Percentiles rank a stretch among this genome's conserved stretches.
Conservation (phyloP, 352 stramenopile species). For the Phytophthora europaea region DNA sequence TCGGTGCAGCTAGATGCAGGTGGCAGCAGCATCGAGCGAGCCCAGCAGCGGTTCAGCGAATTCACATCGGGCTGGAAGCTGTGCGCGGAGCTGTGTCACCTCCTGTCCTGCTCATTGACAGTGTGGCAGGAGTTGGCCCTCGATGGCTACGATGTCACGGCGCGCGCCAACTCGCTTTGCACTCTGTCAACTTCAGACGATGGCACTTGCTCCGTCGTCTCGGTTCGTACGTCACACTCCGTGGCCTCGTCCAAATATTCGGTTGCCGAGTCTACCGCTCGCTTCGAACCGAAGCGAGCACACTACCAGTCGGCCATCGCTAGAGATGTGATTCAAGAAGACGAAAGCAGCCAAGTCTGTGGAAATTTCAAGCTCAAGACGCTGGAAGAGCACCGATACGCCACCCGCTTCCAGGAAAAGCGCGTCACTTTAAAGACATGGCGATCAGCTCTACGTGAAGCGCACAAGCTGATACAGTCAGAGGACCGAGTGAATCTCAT, state of each 20-base stretch:
- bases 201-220: constrained; percentile 31
- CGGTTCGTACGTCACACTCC: constrained; percentile 24
- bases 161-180: constrained; percentile 6
- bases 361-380: constrained; percentile 54
- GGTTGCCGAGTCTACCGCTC: background rate
- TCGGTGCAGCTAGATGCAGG: constrained; percentile 12
- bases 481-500: constrained; percentile 44
- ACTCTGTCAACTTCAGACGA: constrained; percentile 2
- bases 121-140: constrained; percentile 26
- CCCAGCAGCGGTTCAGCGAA: constrained; percentile 50
- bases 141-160: constrained; percentile 19
- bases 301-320: constrained; percentile 27
- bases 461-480: constrained; percentile 36
- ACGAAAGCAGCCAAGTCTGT: background rate
- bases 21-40: constrained; percentile 15
- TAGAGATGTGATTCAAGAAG: constrained; percentile 21
- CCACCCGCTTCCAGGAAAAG: constrained; percentile 63
- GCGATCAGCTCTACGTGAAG: constrained; percentile 39
- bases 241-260: constrained; percentile 23
- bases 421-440: constrained; percentile 56
- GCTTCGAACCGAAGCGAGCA: constrained; percentile 21
- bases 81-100: constrained; percentile 36
- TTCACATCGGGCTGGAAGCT: constrained; percentile 64
- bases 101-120: constrained; percentile 28
- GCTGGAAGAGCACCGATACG: constrained; percentile 63